These are phyloP conservation scores for Kluyveromyces starmeri DNA, from an alignment of 805 yeast species.

Conservation along the genomic window DNA sequence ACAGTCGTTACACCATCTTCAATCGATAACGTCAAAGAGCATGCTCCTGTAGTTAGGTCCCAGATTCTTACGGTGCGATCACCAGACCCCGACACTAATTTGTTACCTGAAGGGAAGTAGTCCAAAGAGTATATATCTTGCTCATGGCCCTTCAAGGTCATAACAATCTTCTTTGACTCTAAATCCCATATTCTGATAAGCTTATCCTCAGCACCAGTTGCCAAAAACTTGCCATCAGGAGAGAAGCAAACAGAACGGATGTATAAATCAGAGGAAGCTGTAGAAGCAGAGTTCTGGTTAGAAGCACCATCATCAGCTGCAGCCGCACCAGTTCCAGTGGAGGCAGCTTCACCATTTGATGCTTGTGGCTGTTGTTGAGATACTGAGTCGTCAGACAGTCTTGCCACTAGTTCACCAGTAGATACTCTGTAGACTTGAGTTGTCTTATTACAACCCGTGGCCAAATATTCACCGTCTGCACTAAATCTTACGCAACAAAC, in stretches of 20 bases:
- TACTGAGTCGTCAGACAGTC: constrained; percentile 70
- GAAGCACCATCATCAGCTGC: constrained; percentile 24
- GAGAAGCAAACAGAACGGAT: constrained; percentile 94
- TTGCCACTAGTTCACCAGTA: constrained; percentile 82
- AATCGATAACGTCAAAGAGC: constrained; percentile 78
- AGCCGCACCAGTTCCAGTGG: constrained; percentile 17
- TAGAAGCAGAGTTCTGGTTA: constrained; percentile 28
- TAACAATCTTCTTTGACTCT: constrained; percentile 72
- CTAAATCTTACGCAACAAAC: constrained; percentile 95
- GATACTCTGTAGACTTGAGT: constrained; percentile 91
- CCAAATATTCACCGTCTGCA: constrained; percentile 82
- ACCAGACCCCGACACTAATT: constrained; percentile 91
- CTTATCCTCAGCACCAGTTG: constrained; percentile 90
- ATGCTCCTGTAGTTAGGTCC: constrained; percentile 85
- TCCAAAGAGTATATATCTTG: constrained; percentile 95
- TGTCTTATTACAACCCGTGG: constrained; percentile 94
- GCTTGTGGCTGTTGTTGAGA: constrained; percentile 29
- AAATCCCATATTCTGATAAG: constrained; percentile 95
- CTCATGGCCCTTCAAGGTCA: constrained; percentile 86
- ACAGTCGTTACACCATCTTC: constrained; percentile 99
- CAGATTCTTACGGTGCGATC: constrained; percentile 94
- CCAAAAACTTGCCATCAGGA: constrained; percentile 87
- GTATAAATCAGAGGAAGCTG: constrained; percentile 59
- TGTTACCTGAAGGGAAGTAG: constrained; percentile 89
- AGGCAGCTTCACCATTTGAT: constrained; percentile 30